Percentiles rank a stretch among this genome's conserved stretches.
These are phyloP conservation scores for Penium margaritaceum DNA, from an alignment of 139 green algal genomes.

Conservation along the genomic window DNA sequence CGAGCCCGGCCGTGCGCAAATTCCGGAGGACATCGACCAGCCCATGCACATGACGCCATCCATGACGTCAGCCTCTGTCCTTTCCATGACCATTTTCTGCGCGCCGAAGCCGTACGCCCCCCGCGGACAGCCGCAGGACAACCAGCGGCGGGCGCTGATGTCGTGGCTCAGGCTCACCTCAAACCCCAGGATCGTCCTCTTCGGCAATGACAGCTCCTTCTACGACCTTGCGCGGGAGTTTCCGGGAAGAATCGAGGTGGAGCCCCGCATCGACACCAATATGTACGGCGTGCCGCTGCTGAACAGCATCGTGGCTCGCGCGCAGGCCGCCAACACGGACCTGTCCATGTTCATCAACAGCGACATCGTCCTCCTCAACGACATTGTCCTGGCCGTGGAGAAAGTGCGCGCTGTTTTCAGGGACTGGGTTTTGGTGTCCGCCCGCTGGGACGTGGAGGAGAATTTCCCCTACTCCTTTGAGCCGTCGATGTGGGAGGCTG, in stretches of 20 bases:
- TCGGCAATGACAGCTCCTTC: slow-evolving; percentile 19
- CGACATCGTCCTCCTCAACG: slow-evolving; percentile 33
- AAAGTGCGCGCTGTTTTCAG: slow-evolving; percentile 12
- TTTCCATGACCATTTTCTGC: slow-evolving; percentile 30
- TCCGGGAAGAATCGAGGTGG: slow-evolving; percentile 4
- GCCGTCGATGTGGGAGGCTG: background rate
- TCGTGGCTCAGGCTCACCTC: slow-evolving; percentile 24
- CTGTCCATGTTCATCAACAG: slow-evolving; percentile 35
- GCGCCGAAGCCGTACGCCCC: slow-evolving; percentile 31
- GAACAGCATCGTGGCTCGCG: slow-evolving; percentile 29
- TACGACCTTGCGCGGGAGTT: slow-evolving; percentile 6
- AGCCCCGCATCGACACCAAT: slow-evolving; percentile 18
- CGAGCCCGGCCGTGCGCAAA: too few species aligned
- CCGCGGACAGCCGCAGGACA: background rate
- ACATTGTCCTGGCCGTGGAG: slow-evolving; percentile 24
- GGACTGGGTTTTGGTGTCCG: slow-evolving; percentile 21
- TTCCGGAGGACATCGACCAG: too few species aligned
- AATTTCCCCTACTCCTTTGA: slow-evolving; percentile 28
- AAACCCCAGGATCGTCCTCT: slow-evolving; percentile 11
- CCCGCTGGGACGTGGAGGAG: slow-evolving; percentile 18
- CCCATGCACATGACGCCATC: too few species aligned
- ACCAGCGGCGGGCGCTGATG: slow-evolving; percentile 21
- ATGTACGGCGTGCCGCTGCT: slow-evolving; percentile 30
- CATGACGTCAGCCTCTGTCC: too few species aligned
- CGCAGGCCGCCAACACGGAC: slow-evolving; percentile 14